A percentile compares a stretch with the other conserved stretches of the same genome.
These are phyloP conservation scores for Ascochyta lentis DNA, from an alignment of 2,329 filamentous ascomycete species.

Conservation along the genomic window DNA sequence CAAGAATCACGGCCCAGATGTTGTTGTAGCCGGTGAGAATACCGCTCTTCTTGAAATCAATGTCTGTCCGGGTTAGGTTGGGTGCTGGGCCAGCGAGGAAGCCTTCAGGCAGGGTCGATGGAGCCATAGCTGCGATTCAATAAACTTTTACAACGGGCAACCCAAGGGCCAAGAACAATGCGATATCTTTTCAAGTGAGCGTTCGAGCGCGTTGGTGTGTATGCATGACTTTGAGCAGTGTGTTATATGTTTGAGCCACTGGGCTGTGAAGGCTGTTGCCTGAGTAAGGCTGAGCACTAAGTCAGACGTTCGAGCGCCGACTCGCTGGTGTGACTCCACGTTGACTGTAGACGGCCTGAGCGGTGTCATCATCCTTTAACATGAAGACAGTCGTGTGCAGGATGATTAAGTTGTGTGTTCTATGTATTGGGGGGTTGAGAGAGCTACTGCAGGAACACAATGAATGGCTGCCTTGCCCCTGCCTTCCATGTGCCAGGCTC, in stretches of 20 bases:
- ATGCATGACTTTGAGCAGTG: neutral
- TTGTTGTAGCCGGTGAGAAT: conserved; percentile 61
- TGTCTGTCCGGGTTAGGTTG: conserved; percentile 55
- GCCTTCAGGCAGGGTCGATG: conserved; percentile 52
- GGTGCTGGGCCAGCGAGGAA: conserved; percentile 58
- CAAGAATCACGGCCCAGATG: conserved; percentile 67
- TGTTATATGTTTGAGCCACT: conserved; percentile 6
- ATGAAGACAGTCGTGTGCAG: neutral
- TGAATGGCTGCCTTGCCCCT: conserved; percentile 4
- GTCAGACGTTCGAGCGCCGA: neutral
- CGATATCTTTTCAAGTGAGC: neutral
- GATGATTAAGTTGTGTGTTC: neutral
- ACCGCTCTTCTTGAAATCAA: conserved; percentile 59
- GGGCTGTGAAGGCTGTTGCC: conserved; percentile 24
- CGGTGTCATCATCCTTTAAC: neutral
- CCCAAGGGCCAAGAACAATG: neutral
- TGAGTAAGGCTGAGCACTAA: conserved; percentile 19
- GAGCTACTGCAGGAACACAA: conserved; percentile 20
- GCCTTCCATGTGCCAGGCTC: conserved; percentile 23
- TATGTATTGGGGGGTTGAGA: neutral
- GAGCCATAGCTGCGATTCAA: conserved; percentile 23
- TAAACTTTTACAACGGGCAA: neutral
- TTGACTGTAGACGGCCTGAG: neutral
- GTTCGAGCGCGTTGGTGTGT: neutral
- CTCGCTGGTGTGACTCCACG: conserved; percentile 8